A percentile compares a stretch with the other conserved stretches of the same genome.
These are phyloP conservation scores for Pythium sukuiense DNA, from an alignment of 352 stramenopile genomes.

Conservation along the genomic window DNA sequence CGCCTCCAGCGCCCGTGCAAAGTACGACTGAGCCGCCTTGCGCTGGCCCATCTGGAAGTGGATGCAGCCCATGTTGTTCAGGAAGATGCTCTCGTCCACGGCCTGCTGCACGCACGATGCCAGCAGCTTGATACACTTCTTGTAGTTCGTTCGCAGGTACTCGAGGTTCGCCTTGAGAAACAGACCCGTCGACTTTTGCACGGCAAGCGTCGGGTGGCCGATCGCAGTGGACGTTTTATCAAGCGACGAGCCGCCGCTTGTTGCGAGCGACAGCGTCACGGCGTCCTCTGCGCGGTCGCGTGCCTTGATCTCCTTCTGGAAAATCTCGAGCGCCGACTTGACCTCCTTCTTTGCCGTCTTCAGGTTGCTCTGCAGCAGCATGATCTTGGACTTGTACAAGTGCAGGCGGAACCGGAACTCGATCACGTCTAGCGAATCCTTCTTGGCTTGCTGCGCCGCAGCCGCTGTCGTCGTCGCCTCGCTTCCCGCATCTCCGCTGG, in stretches of 20 bases:
- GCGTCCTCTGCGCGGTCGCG: constrained; percentile 32
- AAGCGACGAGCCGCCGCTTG: constrained; percentile 36
- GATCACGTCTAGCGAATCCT: constrained; percentile 54
- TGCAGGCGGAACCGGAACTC: constrained; percentile 92
- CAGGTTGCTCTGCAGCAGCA: constrained; percentile 84
- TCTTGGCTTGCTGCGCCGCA: constrained; percentile 55
- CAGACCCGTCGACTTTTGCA: constrained; percentile 88
- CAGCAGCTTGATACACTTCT: constrained; percentile 93
- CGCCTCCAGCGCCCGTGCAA: constrained; percentile 78
- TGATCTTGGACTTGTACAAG: constrained; percentile 91
- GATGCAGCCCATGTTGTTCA: constrained; percentile 93
- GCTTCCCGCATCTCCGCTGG: constrained; percentile 23
- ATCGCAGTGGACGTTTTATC: constrained; percentile 79
- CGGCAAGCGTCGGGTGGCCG: constrained; percentile 69
- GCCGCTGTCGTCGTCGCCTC: constrained; percentile 38
- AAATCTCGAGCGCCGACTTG: constrained; percentile 92
- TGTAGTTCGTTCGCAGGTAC: constrained; percentile 94
- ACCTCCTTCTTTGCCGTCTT: constrained; percentile 93
- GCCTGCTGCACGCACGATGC: constrained; percentile 85
- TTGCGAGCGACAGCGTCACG: constrained; percentile 12
- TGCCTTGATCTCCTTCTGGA: constrained; percentile 90
- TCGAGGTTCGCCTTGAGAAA: constrained; percentile 94
- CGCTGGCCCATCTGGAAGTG: constrained; percentile 90
- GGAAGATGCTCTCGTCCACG: constrained; percentile 82
- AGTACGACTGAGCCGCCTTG: constrained; percentile 91